Percentiles rank a stretch among this genome's conserved stretches.
phyloP scores from a whole-genome alignment of 1,284 basidiomycete species.

The Papiliotrema flavescens region DNA sequence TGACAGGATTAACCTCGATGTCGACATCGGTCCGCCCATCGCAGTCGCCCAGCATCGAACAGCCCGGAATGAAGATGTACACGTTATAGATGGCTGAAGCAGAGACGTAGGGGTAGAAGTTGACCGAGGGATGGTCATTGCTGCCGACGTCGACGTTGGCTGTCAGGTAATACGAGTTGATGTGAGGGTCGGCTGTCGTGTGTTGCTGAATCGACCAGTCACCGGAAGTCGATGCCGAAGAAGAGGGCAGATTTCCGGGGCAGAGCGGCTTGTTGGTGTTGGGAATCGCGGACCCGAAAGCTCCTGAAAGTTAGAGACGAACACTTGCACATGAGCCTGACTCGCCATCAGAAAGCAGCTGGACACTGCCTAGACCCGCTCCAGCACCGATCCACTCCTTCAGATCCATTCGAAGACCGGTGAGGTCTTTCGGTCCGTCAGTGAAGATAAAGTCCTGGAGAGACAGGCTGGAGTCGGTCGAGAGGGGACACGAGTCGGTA shows the following conservation, averaged over 20 bases:
- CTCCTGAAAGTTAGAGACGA: slow-evolving; percentile 37
- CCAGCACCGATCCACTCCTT: slow-evolving; percentile 70
- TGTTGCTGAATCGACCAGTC: slow-evolving; percentile 64
- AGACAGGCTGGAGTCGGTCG: slow-evolving; percentile 64
- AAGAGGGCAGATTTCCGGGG: slow-evolving; percentile 67
- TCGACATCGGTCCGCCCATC: slow-evolving; percentile 72
- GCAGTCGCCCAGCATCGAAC: slow-evolving; percentile 75
- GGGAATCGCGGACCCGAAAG: slow-evolving; percentile 61
- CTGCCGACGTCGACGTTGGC: slow-evolving; percentile 62
- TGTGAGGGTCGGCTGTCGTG: slow-evolving; percentile 71
- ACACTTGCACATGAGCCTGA: neutral
- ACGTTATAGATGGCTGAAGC: slow-evolving; percentile 82
- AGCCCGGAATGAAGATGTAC: slow-evolving; percentile 82
- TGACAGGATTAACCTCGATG: slow-evolving; percentile 75
- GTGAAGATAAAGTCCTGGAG: slow-evolving; percentile 66
- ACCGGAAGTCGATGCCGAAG: slow-evolving; percentile 57
- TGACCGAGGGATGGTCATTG: slow-evolving; percentile 66
- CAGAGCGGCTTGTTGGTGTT: slow-evolving; percentile 70
- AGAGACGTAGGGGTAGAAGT: slow-evolving; percentile 86
- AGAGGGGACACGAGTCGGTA: slow-evolving; percentile 66
- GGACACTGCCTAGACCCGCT: slow-evolving; percentile 80
- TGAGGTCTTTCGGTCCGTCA: slow-evolving; percentile 60
- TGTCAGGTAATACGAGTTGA: slow-evolving; percentile 69
- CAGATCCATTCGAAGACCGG: slow-evolving; percentile 69
- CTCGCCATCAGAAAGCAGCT: slow-evolving; percentile 79